Conservation (phyloP, 2,329 filamentous ascomycete genomes). For the Leptosphaerulina australis region DNA sequence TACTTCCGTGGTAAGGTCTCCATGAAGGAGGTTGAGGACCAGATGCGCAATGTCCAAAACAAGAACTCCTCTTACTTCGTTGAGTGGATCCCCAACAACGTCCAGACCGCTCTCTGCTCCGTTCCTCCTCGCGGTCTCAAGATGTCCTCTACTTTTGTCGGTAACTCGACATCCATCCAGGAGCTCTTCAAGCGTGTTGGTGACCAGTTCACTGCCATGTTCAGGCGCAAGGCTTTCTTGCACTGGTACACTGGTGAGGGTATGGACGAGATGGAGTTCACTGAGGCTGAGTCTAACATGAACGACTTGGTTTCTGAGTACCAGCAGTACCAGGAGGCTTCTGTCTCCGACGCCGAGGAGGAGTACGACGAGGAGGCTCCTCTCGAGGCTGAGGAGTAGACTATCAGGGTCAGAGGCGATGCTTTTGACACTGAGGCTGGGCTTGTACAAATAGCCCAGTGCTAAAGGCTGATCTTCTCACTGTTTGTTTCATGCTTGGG, state of each 20-base stretch:
- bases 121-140: conserved; percentile 96
- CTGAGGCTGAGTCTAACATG: conserved; percentile 99
- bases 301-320: conserved; percentile 99
- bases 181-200: conserved; percentile 99
- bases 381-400: conserved; percentile 70
- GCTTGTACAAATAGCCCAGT: conserved; percentile 13
- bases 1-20: conserved; percentile 99
- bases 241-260: conserved; percentile 99
- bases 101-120: conserved; percentile 98
- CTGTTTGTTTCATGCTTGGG: conserved; percentile 38
- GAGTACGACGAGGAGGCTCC: conserved; percentile 88
- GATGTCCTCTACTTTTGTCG: conserved; percentile 99
- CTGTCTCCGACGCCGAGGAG: conserved; percentile 95
- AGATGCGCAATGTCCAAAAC: conserved; percentile 99
- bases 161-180: conserved; percentile 99
- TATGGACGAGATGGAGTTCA: conserved; percentile 99
- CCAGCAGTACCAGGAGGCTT: conserved; percentile 99
- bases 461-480: conserved; percentile 11
- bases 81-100: conserved; percentile 99
- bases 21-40: conserved; percentile 99
- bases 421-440: conserved; percentile 3
- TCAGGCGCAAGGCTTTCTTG: conserved; percentile 99
- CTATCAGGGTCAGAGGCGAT: conserved; percentile 19
- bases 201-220: conserved; percentile 99
- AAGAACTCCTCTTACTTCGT: conserved; percentile 99